Evolutionary conservation across 2,329 filamentous ascomycete species (phyloP), one percentile per base, ranked within the genome.

Genomic region (Phyllosticta ampelicida): DNA sequence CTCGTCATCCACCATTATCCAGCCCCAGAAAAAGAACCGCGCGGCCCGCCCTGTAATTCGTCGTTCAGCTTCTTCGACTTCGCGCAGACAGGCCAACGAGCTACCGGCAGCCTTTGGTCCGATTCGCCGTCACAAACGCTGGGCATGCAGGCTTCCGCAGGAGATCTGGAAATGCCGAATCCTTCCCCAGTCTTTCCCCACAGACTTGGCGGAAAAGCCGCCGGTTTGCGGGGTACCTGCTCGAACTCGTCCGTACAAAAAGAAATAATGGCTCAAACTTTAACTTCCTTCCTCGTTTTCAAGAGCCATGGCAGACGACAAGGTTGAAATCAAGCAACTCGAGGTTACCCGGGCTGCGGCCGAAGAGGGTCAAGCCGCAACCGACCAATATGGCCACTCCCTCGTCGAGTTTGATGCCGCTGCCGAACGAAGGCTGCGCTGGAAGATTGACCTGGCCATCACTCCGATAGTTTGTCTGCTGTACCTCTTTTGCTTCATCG

Each of bases 401-500:
- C 71, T 81, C 2, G 68, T 82, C 11, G 63, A 75, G n/a, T 81
- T 84, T 62, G 83, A 86, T 62, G 71, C 75, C 2, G 75, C 70
- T 26, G 82, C 80, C 1, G 86, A 87, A 66, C 68, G 76, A 8
- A 78, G 74, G 55, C 74, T 88, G 21, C 75, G 83, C 8, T 71
- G 73, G 65, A 88, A 88, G 68, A 83, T 88, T 53, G 86, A 89
- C 64, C 63, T 86, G 5, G 80, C 75, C 63, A 80, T 87, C 51
- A 75, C 88, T 0, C 86, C 86, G 0, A 86, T 82, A 0, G 84
- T 87, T 0, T 73, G 84, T 0, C 59, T 87, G 0, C 72, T 89
- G 3, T 89, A 88, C 64, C 76, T 88, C 0, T 87, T 88, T 65
- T 87, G 85, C 71, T 88, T 87, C 70, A 87, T 88, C 62, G 86